Conservation (phyloP, 345 rosid species). For the Bretschneidera sinensis region DNA sequence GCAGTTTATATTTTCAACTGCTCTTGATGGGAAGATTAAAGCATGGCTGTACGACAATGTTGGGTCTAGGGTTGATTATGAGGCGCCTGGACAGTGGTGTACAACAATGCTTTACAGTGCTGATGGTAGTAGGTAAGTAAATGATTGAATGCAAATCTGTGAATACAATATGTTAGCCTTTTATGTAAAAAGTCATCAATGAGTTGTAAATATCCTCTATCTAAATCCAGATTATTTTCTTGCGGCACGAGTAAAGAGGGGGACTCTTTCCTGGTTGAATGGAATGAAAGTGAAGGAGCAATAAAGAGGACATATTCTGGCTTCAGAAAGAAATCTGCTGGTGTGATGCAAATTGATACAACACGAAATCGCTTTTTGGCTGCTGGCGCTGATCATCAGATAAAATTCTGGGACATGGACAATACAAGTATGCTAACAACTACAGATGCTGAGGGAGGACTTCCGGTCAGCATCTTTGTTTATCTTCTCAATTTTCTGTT, state of each 20-base stretch:
- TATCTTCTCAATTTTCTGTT: not conserved
- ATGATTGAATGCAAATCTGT: too few relatives aligned
- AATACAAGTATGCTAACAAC: constrained; percentile 39
- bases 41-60: constrained; percentile 81
- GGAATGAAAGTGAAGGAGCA: constrained; percentile 83
- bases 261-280: constrained; percentile 68
- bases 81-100: constrained; percentile 86
- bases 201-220: constrained; percentile 6
- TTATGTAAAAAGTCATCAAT: not conserved
- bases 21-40: constrained; percentile 85
- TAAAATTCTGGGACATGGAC: constrained; percentile 83
- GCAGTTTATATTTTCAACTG: constrained; percentile 90
- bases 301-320: constrained; percentile 59
- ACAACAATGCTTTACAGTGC: constrained; percentile 85
- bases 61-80: constrained; percentile 86
- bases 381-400: constrained; percentile 60
- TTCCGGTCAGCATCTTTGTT: constrained; percentile 45
- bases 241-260: too few relatives aligned
- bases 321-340: constrained; percentile 54
- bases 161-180: not conserved
- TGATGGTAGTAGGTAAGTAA: constrained; percentile 80
- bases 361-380: constrained; percentile 62
- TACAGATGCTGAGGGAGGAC: constrained; percentile 71
- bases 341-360: constrained; percentile 68
- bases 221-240: constrained; percentile 60